phyloP scores from a whole-genome alignment of 352 stramenopile species.

The Globisporangium viniferum region DNA sequence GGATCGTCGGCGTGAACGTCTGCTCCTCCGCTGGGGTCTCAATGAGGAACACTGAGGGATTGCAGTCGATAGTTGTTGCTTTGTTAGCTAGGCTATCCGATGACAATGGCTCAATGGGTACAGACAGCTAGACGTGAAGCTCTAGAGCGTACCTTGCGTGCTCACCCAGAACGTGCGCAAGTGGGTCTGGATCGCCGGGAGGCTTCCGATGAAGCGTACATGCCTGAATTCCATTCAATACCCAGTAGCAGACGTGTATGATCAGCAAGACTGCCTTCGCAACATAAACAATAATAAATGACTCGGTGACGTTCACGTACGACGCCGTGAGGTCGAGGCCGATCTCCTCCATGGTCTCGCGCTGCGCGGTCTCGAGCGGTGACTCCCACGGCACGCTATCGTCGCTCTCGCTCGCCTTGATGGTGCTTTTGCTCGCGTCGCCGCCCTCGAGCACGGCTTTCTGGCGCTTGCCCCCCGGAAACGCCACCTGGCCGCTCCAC shows the following conservation, averaged over 20 bases:
- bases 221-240: slow-evolving; percentile 28
- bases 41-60: slow-evolving; percentile 75
- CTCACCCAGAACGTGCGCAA: slow-evolving; percentile 62
- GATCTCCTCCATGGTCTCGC: slow-evolving; percentile 83
- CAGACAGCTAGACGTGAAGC: neutral
- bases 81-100: neutral
- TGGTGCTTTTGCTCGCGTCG: slow-evolving; percentile 11
- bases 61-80: neutral
- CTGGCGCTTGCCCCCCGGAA: slow-evolving; percentile 69
- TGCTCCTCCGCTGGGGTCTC: slow-evolving; percentile 45
- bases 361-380: slow-evolving; percentile 60
- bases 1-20: slow-evolving; percentile 44
- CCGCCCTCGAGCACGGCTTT: slow-evolving; percentile 21
- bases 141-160: slow-evolving; percentile 44
- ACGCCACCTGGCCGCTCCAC: slow-evolving; percentile 83
- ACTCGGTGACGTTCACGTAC: slow-evolving; percentile 26
- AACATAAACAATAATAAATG: slow-evolving; percentile 6
- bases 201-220: slow-evolving; percentile 62
- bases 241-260: neutral
- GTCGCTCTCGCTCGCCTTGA: slow-evolving; percentile 27
- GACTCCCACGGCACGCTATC: slow-evolving; percentile 63
- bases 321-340: slow-evolving; percentile 58
- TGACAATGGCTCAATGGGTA: neutral
- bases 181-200: slow-evolving; percentile 59
- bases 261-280: slow-evolving; percentile 1